A percentile compares a stretch with the other conserved stretches of the same genome.
Evolutionary conservation across 441 rosid species (phyloP).

Genomic region (Breynia disticha): DNA sequence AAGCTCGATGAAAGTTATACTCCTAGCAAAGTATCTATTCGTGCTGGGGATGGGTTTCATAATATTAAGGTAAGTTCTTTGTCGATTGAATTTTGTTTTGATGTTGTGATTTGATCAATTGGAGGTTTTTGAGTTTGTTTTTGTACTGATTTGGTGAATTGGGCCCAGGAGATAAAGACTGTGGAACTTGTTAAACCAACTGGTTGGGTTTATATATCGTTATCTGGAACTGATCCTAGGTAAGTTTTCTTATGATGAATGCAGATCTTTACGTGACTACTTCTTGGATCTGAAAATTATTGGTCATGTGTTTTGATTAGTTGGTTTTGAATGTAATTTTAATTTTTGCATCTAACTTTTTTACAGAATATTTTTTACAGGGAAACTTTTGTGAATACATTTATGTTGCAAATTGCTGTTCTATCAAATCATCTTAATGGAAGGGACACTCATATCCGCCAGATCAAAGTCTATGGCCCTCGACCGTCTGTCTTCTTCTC

Average conservation of each 20-base stretch:
- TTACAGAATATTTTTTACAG: slow-evolving; percentile 27
- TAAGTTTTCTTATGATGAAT: slow-evolving; percentile 12
- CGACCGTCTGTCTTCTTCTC: slow-evolving; percentile 39
- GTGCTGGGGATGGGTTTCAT: slow-evolving; percentile 94
- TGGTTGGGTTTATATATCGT: slow-evolving; percentile 70
- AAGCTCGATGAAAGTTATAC: slow-evolving; percentile 95
- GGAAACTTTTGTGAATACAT: slow-evolving; percentile 75
- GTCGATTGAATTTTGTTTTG: background rate
- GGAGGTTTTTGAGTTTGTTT: background rate
- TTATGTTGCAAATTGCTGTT: slow-evolving; percentile 75
- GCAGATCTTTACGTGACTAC: background rate
- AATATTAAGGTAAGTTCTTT: slow-evolving; percentile 55
- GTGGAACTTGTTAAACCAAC: slow-evolving; percentile 75
- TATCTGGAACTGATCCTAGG: slow-evolving; percentile 85
- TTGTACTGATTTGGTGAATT: slow-evolving; percentile 3
- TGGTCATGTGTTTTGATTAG: background rate
- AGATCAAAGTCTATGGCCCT: slow-evolving; percentile 92
- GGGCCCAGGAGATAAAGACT: slow-evolving; percentile 69
- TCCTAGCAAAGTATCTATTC: slow-evolving; percentile 75
- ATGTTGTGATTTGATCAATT: background rate
- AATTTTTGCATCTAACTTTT: background rate
- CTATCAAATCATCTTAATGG: slow-evolving; percentile 79
- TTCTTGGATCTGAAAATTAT: background rate
- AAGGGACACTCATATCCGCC: slow-evolving; percentile 84
- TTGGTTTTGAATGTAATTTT: background rate